Percentiles rank a stretch among this genome's conserved stretches.
Conservation (phyloP, 106 monocot genomes). For the Dendrobium catenatum region DNA sequence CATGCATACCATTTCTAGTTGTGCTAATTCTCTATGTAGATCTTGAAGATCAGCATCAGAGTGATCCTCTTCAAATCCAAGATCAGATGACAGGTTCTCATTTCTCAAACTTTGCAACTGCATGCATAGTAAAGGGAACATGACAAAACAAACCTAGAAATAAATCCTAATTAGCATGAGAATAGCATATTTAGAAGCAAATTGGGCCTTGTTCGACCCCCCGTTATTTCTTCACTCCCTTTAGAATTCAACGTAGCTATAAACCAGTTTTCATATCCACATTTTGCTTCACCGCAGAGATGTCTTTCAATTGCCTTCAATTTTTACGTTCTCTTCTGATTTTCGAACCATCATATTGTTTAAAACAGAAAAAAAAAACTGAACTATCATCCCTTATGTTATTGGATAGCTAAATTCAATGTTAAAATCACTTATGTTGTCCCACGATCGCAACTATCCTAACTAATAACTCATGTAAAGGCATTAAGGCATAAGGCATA, state of each 20-base stretch:
- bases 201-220: not conserved
- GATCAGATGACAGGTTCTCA: constrained; percentile 50
- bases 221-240: no score
- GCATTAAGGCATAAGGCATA: not conserved
- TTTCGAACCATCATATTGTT: not conserved
- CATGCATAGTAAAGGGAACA: constrained; percentile 3
- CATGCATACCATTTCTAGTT: constrained; percentile 60
- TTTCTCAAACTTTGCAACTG: constrained; percentile 82
- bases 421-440: not conserved
- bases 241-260: no score
- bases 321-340: not conserved
- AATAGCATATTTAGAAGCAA: not conserved
- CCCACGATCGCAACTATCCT: not conserved
- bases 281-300: not conserved
- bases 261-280: no score
- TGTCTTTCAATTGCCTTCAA: not conserved
- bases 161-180: not conserved
- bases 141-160: not conserved
- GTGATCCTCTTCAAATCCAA: constrained; percentile 34
- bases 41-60: constrained; percentile 48
- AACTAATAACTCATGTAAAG: not conserved
- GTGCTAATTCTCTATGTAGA: constrained; percentile 58
- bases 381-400: not conserved
- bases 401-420: constrained; percentile 1
- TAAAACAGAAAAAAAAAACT: not conserved